phyloP scores from a whole-genome alignment of 2,329 filamentous ascomycete genomes.

The Mycocentrospora acerina region DNA sequence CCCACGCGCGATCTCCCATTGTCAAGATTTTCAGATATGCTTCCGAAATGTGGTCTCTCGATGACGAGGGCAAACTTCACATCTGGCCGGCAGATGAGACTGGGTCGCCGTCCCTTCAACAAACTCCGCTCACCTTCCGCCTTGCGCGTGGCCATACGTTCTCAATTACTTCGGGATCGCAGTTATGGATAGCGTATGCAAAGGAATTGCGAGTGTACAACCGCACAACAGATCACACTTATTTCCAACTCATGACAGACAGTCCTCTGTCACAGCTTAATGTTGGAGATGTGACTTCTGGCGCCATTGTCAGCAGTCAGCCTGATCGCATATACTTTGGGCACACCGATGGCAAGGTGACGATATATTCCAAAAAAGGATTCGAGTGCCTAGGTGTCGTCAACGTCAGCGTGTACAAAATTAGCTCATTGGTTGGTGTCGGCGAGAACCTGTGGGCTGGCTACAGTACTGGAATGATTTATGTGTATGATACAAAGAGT shows the following conservation, averaged over 20 bases:
- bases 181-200: conserved; percentile 84
- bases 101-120: conserved; percentile 71
- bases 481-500: conserved; percentile 81
- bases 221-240: conserved; percentile 67
- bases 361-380: conserved; percentile 79
- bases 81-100: conserved; percentile 83
- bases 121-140: conserved; percentile 74
- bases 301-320: conserved; percentile 71
- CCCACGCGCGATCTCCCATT: conserved; percentile 78
- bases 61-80: conserved; percentile 82
- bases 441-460: conserved; percentile 87
- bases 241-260: conserved; percentile 73
- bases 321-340: conserved; percentile 84
- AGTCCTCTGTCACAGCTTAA: conserved; percentile 70
- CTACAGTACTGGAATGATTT: conserved; percentile 91
- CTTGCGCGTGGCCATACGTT: conserved; percentile 81
- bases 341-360: conserved; percentile 90
- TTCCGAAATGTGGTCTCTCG: conserved; percentile 90
- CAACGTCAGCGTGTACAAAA: conserved; percentile 91
- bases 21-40: conserved; percentile 82
- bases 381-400: conserved; percentile 78
- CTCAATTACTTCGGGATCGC: conserved; percentile 80
- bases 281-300: conserved; percentile 84
- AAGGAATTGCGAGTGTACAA: conserved; percentile 85
- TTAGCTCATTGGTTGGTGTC: conserved; percentile 80